Evolutionary conservation across 1,284 basidiomycete genomes (phyloP).

Genomic region (Porogramme epimiltina): DNA sequence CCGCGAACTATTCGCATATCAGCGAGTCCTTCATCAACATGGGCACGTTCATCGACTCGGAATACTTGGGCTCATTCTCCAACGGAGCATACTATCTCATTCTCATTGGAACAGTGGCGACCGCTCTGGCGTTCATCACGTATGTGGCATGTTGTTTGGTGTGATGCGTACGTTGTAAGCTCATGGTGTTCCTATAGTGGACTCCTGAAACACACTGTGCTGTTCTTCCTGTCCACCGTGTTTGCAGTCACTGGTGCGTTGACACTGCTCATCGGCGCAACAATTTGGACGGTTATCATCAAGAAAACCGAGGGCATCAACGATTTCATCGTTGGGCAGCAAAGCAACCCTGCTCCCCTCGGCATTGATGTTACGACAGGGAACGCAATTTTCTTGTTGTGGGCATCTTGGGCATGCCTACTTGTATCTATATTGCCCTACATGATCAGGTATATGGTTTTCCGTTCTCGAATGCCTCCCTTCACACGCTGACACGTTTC

Average conservation of each 20-base stretch:
- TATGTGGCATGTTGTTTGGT: slow-evolving; percentile 39
- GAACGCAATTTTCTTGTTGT: slow-evolving; percentile 61
- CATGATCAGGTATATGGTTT: slow-evolving; percentile 55
- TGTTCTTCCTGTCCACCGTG: slow-evolving; percentile 68
- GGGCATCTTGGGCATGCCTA: slow-evolving; percentile 71
- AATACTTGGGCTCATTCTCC: slow-evolving; percentile 62
- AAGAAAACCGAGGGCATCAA: slow-evolving; percentile 66
- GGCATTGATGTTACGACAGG: slow-evolving; percentile 68
- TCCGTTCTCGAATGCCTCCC: not conserved
- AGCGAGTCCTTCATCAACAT: slow-evolving; percentile 55
- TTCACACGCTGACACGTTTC: slow-evolving; percentile 3
- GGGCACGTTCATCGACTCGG: slow-evolving; percentile 61
- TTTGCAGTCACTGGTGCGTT: slow-evolving; percentile 62
- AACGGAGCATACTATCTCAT: slow-evolving; percentile 76
- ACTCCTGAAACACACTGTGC: slow-evolving; percentile 60
- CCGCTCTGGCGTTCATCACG: slow-evolving; percentile 62
- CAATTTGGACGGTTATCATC: slow-evolving; percentile 77
- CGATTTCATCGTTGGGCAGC: slow-evolving; percentile 43
- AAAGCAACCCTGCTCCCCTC: slow-evolving; percentile 42
- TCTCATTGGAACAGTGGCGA: slow-evolving; percentile 69
- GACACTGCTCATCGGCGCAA: slow-evolving; percentile 66
- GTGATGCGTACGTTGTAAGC: not conserved
- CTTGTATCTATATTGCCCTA: slow-evolving; percentile 68
- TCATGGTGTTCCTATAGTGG: slow-evolving; percentile 48
- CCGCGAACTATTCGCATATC: slow-evolving; percentile 56